Evolutionary conservation across 148 eudicot genomes (phyloP).

Genomic region (Suaeda aralocaspica): DNA sequence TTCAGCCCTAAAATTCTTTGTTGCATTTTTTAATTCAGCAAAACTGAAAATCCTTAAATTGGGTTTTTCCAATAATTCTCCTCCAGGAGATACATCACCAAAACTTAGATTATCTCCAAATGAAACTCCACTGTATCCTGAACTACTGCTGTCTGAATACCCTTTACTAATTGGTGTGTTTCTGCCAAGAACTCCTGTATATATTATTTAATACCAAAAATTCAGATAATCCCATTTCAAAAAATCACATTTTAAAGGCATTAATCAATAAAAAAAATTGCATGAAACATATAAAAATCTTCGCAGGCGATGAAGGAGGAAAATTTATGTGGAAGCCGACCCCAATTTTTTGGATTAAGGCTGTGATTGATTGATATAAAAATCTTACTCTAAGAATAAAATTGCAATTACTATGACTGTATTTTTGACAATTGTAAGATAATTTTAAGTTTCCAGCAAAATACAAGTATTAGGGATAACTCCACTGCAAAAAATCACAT

Average conservation of each 20-base stretch:
- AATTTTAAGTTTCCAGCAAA: no score
- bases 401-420: no score
- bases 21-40: conserved; percentile 57
- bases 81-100: conserved; percentile 30
- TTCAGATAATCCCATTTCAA: neutral
- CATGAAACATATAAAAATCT: no score
- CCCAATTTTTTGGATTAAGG: no score
- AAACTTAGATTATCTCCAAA: conserved; percentile 33
- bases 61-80: conserved; percentile 33
- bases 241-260: neutral
- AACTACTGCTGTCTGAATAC: conserved; percentile 42
- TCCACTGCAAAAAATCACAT: no score
- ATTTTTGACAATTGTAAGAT: no score
- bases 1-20: conserved; percentile 54
- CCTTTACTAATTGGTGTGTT: conserved; percentile 34
- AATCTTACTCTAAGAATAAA: no score
- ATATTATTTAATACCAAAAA: neutral
- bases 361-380: no score
- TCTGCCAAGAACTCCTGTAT: conserved; percentile 38
- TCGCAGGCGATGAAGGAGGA: no score
- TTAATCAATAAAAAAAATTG: no score
- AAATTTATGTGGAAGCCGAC: no score
- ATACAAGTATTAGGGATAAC: no score
- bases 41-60: conserved; percentile 57
- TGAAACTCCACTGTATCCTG: conserved; percentile 42